phyloP scores from a whole-genome alignment of 1,284 basidiomycete genomes.

The Austroboletus novae-zelandiae region DNA sequence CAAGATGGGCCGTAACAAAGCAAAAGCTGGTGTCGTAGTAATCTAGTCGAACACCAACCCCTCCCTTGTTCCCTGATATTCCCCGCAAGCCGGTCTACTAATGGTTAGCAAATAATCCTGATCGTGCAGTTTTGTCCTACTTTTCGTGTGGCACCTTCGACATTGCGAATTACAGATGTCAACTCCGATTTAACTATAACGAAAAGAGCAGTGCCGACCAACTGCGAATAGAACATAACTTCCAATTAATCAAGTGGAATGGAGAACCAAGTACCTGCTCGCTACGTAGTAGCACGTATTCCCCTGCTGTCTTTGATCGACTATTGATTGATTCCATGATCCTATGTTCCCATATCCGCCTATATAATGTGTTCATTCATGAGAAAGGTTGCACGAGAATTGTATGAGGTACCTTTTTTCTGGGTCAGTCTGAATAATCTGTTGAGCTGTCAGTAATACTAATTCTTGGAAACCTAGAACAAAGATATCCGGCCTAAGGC shows the following conservation, averaged over 20 bases:
- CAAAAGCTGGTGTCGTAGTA: slow-evolving; percentile 91
- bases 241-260: not conserved
- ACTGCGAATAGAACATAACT: slow-evolving; percentile 41
- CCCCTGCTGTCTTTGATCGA: slow-evolving; percentile 61
- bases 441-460: slow-evolving; percentile 93
- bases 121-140: slow-evolving; percentile 36
- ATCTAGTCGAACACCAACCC: slow-evolving; percentile 90
- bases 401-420: slow-evolving; percentile 69
- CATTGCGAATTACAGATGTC: slow-evolving; percentile 78
- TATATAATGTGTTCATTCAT: slow-evolving; percentile 30
- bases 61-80: slow-evolving; percentile 97
- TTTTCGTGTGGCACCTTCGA: slow-evolving; percentile 92
- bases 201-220: slow-evolving; percentile 93
- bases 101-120: slow-evolving; percentile 1
- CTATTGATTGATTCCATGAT: slow-evolving; percentile 78
- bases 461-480: slow-evolving; percentile 98
- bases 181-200: slow-evolving; percentile 81
- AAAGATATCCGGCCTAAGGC: slow-evolving; percentile 80
- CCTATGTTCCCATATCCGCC: slow-evolving; percentile 83
- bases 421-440: slow-evolving; percentile 95
- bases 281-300: slow-evolving; percentile 87
- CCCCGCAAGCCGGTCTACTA: slow-evolving; percentile 89
- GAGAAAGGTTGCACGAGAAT: not conserved
- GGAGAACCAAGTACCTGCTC: slow-evolving; percentile 64
- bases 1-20: slow-evolving; percentile 94